Conservation (phyloP, 257 asterid species). For the Anisodus tanguticus region DNA sequence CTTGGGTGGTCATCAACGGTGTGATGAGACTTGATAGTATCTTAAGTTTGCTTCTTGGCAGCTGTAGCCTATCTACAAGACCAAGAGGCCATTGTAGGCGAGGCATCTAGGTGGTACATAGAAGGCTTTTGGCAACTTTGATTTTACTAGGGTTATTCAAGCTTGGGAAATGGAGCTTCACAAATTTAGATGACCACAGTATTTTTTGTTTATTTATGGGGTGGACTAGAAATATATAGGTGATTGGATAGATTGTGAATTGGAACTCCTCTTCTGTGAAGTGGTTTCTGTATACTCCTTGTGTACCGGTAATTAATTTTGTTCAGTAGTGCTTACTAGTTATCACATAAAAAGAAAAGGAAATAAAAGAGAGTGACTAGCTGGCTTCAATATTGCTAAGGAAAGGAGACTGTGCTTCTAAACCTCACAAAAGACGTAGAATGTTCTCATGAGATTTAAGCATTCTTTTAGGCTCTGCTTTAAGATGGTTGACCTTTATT, state of each 20-base stretch:
- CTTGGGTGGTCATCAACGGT: background rate
- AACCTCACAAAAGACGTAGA: background rate
- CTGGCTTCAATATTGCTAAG: conserved; percentile 11
- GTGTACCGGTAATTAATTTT: background rate
- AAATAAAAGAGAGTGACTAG: background rate
- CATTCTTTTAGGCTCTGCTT: background rate
- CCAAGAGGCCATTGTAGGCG: background rate
- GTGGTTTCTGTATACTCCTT: background rate
- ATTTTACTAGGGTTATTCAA: background rate
- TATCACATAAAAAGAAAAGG: background rate
- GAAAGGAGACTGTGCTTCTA: background rate
- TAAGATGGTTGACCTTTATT: background rate
- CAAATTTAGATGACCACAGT: background rate
- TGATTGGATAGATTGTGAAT: background rate
- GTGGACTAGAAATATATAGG: background rate
- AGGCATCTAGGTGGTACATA: background rate
- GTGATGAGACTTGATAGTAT: background rate
- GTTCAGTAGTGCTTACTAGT: background rate
- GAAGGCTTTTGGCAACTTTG: background rate
- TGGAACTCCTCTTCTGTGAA: conserved; percentile 13
- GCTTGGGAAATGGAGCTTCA: background rate
- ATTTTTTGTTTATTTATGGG: background rate
- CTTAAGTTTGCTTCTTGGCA: background rate
- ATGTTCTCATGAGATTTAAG: background rate
- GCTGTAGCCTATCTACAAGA: background rate